Base-by-base conservation (phyloP, 164 flowering plant genomes). In the Stephania japonica region DNA sequence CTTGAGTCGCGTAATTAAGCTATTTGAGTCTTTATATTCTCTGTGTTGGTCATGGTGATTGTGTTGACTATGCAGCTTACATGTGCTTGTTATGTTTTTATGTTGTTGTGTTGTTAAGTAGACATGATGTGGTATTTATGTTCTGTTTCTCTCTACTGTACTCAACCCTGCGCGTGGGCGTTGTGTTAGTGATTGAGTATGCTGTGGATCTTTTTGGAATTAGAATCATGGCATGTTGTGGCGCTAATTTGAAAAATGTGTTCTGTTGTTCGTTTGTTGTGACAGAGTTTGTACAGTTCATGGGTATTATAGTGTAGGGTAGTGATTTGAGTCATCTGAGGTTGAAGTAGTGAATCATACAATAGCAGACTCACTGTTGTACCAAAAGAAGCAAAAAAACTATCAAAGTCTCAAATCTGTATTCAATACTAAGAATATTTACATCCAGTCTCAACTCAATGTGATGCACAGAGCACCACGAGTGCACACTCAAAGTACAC, bases 51-150 rank as follows among this genome's bases (percentile, higher is more conserved):
- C 10, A 3, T 56, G 63, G 26, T 61, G 42, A 56, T 61, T 21
- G 24, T 71, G 70, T 47, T 65, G 70, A 65, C 42, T 66, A n/a
- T 71, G n/a, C n/a, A n/a, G n/a, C n/a, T n/a, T n/a, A n/a, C 63
- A 42, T 43, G 14, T 75, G 56, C 6, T 70, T 18, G 49, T 70
- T 68, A 41, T 68, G 56, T 67, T 68, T 68, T 38, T 75, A 14
- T 75, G 47, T 16, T 75, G 19, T 71, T 69, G 41, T 68, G 24
- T 42, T 12, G 62, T 71, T 76, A 71, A 41, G 61, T 61, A 59
- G 21, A 72, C 56, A 4, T 67, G n/a, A 56, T 71, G 32, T 71
- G 75, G 78, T 76, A 76, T 26, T 67, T 56, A 71, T 76, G 62
- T 67, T 72, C 56, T 53, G 71, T 38, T 41, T 43, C 14, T 4